Evolutionary conservation across 1,284 basidiomycete species (phyloP).

Genomic region (Phlebopus sp.): DNA sequence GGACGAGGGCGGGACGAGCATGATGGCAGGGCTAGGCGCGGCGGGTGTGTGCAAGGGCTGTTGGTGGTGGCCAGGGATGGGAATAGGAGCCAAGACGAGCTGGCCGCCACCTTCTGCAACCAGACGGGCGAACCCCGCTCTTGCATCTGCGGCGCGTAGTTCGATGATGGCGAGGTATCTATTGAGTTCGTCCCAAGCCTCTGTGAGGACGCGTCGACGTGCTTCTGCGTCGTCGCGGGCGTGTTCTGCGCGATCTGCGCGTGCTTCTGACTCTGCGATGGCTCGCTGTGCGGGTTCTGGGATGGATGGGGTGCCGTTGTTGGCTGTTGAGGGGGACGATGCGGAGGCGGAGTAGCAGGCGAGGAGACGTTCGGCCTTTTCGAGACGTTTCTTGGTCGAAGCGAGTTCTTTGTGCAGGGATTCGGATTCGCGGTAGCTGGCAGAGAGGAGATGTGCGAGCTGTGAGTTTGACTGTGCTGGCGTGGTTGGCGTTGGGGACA

Average conservation of each 20-base stretch:
- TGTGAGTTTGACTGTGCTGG: constrained; percentile 39
- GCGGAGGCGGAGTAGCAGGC: constrained; percentile 25
- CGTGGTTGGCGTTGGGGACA: constrained; percentile 12
- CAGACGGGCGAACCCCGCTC: constrained; percentile 46
- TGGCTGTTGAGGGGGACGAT: constrained; percentile 23
- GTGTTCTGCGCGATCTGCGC: constrained; percentile 47
- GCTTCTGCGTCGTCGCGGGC: constrained; percentile 57
- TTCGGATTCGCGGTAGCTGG: constrained; percentile 51
- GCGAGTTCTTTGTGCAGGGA: constrained; percentile 48
- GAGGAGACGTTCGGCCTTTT: constrained; percentile 52
- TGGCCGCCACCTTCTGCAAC: constrained; percentile 44
- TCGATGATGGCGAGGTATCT: constrained; percentile 48
- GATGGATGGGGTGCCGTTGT: constrained; percentile 23
- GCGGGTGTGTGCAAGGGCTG: constrained; percentile 13
- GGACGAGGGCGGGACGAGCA: constrained; percentile 22
- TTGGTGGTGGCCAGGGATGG: constrained; percentile 21
- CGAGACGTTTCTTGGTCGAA: constrained; percentile 41
- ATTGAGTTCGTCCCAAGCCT: constrained; percentile 54
- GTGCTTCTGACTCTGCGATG: constrained; percentile 48
- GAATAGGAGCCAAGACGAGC: constrained; percentile 35
- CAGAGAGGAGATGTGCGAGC: constrained; percentile 55
- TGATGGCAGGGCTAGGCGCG: constrained; percentile 20
- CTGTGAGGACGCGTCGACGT: constrained; percentile 44
- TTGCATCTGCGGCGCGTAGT: constrained; percentile 46
- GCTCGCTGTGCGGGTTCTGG: constrained; percentile 32